Evolutionary conservation across 202 grass and related monocot genomes (phyloP), one percentile per base, ranked within the genome.

Genomic region (Zizania palustris): DNA sequence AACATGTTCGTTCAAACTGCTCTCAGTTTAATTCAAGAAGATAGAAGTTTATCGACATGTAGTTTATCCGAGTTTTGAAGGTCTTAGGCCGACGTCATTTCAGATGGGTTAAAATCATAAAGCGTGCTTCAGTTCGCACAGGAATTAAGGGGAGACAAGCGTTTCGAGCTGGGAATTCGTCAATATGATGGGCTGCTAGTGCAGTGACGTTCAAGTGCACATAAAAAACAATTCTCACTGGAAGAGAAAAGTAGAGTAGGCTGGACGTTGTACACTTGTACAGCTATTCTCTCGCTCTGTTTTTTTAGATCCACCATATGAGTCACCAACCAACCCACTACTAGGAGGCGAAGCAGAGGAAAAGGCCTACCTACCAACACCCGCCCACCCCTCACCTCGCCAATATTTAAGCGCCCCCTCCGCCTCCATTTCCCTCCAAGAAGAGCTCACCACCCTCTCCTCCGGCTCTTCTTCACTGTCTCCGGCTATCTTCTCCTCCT

Each of bases 321-420:
- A 53, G 12, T 21, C 86, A 85, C 82, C 82, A 73, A 88, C 83
- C 82, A 56, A 67, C 50, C 79, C 80, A 80, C 79, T 75, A 61
- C 50, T 13, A n/a, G 7, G 67, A 12, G 18, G 19, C 1, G 5
- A 8, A 16, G 35, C 28, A 82, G 35, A 7, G 48, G 3, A 16
- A 9, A 11, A n/a, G 18, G 45, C 56, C 45, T 46, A 22, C 69
- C 71, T 41, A 86, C 90, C 90, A 54, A 86, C 71, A 76, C 74
- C 76, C 83, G 61, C 64, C 67, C 11, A 82, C 58, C 28, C 28
- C 28, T n/a, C 28, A 28, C 28, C 28, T 28, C 28, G 28, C 28
- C 12, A 13, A 72, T 89, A 89, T 89, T 89, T 92, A 92, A 92
- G 51, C 40, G 28, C 3, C 40, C 62, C 69, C 38, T 48, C 60